Evolutionary conservation across 176 grass and related monocot species (phyloP).

Genomic region (Poa pratensis): DNA sequence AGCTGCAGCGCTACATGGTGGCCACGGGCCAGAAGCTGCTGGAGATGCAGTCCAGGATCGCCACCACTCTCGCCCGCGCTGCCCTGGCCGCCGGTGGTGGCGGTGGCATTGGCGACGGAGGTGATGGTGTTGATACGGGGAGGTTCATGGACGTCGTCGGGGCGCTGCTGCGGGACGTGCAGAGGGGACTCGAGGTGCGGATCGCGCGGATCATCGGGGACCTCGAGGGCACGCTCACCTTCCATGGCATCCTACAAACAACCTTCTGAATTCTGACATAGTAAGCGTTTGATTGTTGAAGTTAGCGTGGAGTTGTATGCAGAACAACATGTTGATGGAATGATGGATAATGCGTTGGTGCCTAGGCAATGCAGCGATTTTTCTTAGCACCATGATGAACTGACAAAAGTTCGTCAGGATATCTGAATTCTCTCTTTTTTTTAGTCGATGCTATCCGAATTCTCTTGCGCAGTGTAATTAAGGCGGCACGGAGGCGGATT

Average conservation of each 20-base stretch:
- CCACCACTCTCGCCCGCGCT: conserved; percentile 32
- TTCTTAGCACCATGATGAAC: no score
- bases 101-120: background rate
- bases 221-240: conserved; percentile 81
- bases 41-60: conserved; percentile 71
- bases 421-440: no score
- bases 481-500: no score
- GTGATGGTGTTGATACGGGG: conserved; percentile 53
- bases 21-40: conserved; percentile 84
- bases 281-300: background rate
- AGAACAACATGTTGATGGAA: background rate
- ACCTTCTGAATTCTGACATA: conserved; percentile 19
- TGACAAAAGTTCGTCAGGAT: no score
- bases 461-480: no score
- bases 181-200: conserved; percentile 76
- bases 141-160: conserved; percentile 71
- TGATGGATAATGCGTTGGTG: no score
- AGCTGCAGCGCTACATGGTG: conserved; percentile 78
- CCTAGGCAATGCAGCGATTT: no score
- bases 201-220: conserved; percentile 81
- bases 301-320: conserved; percentile 16
- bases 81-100: background rate
- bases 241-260: conserved; percentile 72
- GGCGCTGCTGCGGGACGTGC: conserved; percentile 73
- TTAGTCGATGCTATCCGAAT: no score